These are phyloP conservation scores for Solanum medicagineum DNA, from an alignment of 257 asterid genomes.

Conservation along the genomic window DNA sequence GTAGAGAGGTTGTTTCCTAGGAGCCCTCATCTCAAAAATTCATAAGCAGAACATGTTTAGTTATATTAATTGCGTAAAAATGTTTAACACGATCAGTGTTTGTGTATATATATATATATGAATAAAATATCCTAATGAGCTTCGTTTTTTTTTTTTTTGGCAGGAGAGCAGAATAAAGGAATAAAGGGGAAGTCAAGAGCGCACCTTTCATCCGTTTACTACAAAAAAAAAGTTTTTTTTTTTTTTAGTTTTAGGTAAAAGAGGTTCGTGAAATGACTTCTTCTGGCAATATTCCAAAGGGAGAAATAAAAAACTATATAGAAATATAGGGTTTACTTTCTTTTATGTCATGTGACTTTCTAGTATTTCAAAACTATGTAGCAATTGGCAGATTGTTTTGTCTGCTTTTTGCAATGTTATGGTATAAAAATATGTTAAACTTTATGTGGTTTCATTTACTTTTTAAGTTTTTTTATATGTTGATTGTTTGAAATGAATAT, in stretches of 20 bases:
- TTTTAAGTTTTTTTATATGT: not conserved
- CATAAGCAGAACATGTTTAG: not conserved
- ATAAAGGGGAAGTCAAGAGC: conserved; percentile 10
- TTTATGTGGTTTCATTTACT: not conserved
- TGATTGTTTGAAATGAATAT: not conserved
- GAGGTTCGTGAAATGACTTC: conserved; percentile 15
- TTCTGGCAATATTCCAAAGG: not conserved
- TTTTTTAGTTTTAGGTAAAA: not conserved
- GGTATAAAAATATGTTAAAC: not conserved
- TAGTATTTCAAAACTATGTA: not conserved
- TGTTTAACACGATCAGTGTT: not conserved
- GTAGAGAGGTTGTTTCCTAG: too few relatives aligned
- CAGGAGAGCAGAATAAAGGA: not conserved
- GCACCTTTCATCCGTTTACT: not conserved
- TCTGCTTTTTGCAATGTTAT: not conserved
- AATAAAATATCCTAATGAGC: not conserved
- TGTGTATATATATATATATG: not conserved
- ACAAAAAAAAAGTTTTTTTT: not conserved
- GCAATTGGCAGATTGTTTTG: not conserved
- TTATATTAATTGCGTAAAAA: not conserved
- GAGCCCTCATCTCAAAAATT: too few relatives aligned
- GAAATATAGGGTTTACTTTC: not conserved
- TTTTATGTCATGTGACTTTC: not conserved
- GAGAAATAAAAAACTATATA: not conserved
- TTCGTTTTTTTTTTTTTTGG: not conserved